phyloP scores from a whole-genome alignment of 441 rosid genomes.

The Mallotus japonicus region DNA sequence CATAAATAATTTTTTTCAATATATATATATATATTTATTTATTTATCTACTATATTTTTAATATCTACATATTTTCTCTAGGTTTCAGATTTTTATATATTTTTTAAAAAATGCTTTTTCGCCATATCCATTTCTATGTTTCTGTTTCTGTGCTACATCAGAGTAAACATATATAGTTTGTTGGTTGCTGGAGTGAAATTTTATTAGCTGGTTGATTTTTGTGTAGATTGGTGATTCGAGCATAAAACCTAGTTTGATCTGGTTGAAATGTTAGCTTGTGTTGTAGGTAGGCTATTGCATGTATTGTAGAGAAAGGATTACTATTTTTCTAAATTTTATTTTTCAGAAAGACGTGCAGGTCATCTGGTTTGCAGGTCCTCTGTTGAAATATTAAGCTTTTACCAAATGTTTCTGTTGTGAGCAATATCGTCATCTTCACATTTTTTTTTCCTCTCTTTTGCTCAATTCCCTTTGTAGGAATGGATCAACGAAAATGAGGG shows the following conservation, averaged over 20 bases:
- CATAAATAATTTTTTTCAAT: no score
- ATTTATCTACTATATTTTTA: no score
- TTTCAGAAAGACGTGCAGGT: neutral
- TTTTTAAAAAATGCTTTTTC: no score
- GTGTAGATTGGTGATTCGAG: neutral
- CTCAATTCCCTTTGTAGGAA: slow-evolving; percentile 39
- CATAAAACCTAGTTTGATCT: neutral
- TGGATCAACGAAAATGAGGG: slow-evolving; percentile 71
- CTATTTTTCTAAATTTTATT: neutral
- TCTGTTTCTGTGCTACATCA: no score
- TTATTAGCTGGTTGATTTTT: neutral
- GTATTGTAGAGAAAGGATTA: neutral
- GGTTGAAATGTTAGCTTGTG: slow-evolving; percentile 1
- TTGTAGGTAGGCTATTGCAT: neutral
- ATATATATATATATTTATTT: no score
- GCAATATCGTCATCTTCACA: neutral
- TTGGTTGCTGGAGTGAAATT: neutral
- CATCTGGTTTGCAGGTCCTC: neutral
- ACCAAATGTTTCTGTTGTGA: slow-evolving; percentile 3
- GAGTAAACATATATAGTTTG: neutral
- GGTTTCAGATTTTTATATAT: no score
- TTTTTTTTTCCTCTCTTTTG: neutral
- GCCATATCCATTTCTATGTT: no score
- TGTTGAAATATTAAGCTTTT: neutral
- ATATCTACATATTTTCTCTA: no score